Evolutionary conservation across 306 rosid species (phyloP), one percentile per base, ranked within the genome.

Genomic region (Casuarina glauca): DNA sequence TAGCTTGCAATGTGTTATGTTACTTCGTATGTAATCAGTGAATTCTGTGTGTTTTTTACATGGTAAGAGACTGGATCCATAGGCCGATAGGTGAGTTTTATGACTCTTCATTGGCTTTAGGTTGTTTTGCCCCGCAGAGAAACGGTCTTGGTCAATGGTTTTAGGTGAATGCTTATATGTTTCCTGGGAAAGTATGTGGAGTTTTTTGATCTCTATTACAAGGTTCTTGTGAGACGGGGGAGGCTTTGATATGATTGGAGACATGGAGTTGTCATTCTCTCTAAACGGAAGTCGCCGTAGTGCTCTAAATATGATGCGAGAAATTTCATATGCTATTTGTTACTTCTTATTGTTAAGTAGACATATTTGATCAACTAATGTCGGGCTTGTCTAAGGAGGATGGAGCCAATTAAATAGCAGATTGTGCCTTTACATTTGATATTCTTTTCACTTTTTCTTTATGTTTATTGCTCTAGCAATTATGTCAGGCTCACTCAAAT

Each of bases 131-230:
- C 41, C 17, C 9, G 16, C 55, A n/a, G 70, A 41, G 15, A 42
- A 60, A 8, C 67, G 17, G 78, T 70, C 80, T 61, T 60, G 69
- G 9, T 78, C 42, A 72, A 74, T 74, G 48, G 20, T 57, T 46
- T n/a, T 19, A n/a, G 17, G 61, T 19, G 26, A 48, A 48, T 48
- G 35, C 64, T 58, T 55, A 8, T 55, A 5, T 55, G 62, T 55
- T 9, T 55, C 62, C 6, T 19, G 36, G 62, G 19, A 32, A 19
- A 2, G 19, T 55, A 26, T 58, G 15, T 58, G 26, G 41, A 43
- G 50, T 43, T 39, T 9, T 62, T 67, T 41, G 51, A 41, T 42
- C 71, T 1, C 71, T 41, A 39, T 26, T 58, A 19, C 13, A 20
- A 9, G 41, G 20, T 26, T 58, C 26, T 9, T 3, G 9, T 9